Conservation (phyloP, 495 filamentous ascomycete species). For the Pseudotulostoma volvatum region DNA sequence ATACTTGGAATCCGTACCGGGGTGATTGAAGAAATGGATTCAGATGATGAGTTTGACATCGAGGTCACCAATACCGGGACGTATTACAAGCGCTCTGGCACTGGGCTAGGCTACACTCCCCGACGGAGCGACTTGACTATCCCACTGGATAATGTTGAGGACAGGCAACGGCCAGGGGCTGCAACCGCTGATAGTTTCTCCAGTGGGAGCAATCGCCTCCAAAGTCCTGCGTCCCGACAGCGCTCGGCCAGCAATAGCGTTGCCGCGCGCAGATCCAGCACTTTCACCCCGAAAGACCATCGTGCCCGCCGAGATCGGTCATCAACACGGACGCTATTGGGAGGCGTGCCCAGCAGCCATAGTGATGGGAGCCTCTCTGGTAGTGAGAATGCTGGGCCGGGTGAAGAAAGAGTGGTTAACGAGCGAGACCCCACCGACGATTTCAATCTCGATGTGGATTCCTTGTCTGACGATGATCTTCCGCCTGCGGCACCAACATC, state of each 20-base stretch:
- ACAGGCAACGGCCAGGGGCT: constrained; percentile 14
- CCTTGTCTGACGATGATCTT: constrained; percentile 33
- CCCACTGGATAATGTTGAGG: constrained; percentile 35
- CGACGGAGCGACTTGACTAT: constrained; percentile 39
- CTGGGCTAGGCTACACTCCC: constrained; percentile 60
- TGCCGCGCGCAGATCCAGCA: constrained; percentile 42
- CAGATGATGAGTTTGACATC: constrained; percentile 96
- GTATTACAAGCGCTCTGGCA: constrained; percentile 57
- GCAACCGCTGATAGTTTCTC: constrained; percentile 33
- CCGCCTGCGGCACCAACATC: constrained; percentile 30
- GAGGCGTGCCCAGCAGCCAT: constrained; percentile 30
- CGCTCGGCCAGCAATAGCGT: constrained; percentile 23
- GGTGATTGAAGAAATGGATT: constrained; percentile 90
- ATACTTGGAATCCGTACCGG: constrained; percentile 88
- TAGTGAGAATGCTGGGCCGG: constrained; percentile 44
- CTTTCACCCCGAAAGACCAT: constrained; percentile 27
- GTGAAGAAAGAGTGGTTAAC: constrained; percentile 5
- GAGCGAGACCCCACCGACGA: constrained; percentile 12
- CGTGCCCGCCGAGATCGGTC: constrained; percentile 25
- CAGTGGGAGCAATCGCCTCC: constrained; percentile 34
- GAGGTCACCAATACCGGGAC: constrained; percentile 61
- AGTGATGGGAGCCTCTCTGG: constrained; percentile 29
- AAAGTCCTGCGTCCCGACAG: constrained; percentile 31
- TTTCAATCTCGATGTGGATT: constrained; percentile 28
- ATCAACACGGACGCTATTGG: constrained; percentile 25